Percentiles rank a stretch among this genome's conserved stretches.
Conservation (phyloP, 257 asterid genomes). For the Fraxinus quadrangulata region DNA sequence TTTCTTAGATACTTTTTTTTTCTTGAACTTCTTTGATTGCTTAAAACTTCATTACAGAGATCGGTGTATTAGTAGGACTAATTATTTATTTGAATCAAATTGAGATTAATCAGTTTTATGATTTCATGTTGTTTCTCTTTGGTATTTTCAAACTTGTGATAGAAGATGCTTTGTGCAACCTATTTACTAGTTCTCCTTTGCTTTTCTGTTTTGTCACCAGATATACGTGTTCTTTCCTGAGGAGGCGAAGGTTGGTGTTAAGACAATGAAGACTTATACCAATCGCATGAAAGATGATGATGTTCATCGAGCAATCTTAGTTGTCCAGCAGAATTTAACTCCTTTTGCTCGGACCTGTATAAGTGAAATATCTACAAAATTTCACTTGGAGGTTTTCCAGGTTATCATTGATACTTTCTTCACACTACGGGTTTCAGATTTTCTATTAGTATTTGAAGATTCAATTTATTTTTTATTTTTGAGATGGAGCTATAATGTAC, state of each 20-base stretch:
- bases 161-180: neutral
- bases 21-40: neutral
- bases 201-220: constrained; percentile 25
- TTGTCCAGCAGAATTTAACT: constrained; percentile 46
- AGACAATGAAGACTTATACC: constrained; percentile 41
- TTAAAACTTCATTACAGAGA: neutral
- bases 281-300: constrained; percentile 44
- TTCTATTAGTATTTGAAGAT: neutral
- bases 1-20: neutral
- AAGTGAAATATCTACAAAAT: constrained; percentile 40
- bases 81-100: neutral
- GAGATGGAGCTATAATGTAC: neutral
- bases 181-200: neutral
- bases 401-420: constrained; percentile 19
- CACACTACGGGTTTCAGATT: neutral
- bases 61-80: neutral
- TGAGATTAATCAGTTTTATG: neutral
- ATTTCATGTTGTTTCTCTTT: neutral
- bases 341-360: constrained; percentile 39
- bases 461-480: neutral
- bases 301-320: constrained; percentile 45
- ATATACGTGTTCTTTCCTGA: constrained; percentile 51
- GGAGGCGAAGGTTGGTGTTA: constrained; percentile 47
- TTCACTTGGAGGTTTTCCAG: constrained; percentile 51
- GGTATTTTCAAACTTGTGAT: neutral